Evolutionary conservation across 1,139 yeast species (phyloP).

Genomic region (Pichia sp.): DNA sequence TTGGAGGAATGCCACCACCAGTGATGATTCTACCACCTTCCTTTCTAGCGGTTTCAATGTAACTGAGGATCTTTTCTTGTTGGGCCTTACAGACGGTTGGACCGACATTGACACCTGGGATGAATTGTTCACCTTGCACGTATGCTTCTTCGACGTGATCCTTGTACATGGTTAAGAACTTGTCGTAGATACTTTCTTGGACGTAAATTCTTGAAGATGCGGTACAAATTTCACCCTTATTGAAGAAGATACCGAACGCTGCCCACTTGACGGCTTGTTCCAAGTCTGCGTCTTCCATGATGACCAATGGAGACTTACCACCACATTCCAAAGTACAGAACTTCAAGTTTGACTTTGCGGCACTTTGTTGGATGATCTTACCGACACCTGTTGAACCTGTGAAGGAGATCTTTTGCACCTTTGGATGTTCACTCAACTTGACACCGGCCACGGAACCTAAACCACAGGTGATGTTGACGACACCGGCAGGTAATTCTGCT

Average conservation of each 20-base stretch:
- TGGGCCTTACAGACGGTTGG: constrained; percentile 74
- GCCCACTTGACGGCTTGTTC: constrained; percentile 64
- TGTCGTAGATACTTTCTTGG: constrained; percentile 38
- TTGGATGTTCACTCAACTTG: constrained; percentile 48
- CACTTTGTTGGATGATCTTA: constrained; percentile 51
- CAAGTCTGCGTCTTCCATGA: constrained; percentile 55
- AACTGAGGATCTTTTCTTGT: constrained; percentile 48
- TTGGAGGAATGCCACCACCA: constrained; percentile 43
- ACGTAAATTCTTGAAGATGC: constrained; percentile 56
- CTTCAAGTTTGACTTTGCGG: constrained; percentile 46
- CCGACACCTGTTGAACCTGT: constrained; percentile 63
- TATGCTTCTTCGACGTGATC: constrained; percentile 47
- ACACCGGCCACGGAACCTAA: constrained; percentile 52
- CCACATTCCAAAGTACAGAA: constrained; percentile 67
- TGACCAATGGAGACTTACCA: constrained; percentile 57
- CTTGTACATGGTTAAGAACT: constrained; percentile 49
- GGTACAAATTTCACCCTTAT: constrained; percentile 61
- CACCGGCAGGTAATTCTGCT: constrained; percentile 61
- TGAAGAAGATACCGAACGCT: constrained; percentile 54
- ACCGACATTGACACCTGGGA: constrained; percentile 59
- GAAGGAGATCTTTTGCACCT: constrained; percentile 52
- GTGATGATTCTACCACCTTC: constrained; percentile 55
- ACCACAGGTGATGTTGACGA: constrained; percentile 53
- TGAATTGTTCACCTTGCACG: constrained; percentile 59
- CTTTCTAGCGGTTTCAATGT: constrained; percentile 50